Conservation (phyloP, 495 filamentous ascomycete species). For the Darksidea phi region DNA sequence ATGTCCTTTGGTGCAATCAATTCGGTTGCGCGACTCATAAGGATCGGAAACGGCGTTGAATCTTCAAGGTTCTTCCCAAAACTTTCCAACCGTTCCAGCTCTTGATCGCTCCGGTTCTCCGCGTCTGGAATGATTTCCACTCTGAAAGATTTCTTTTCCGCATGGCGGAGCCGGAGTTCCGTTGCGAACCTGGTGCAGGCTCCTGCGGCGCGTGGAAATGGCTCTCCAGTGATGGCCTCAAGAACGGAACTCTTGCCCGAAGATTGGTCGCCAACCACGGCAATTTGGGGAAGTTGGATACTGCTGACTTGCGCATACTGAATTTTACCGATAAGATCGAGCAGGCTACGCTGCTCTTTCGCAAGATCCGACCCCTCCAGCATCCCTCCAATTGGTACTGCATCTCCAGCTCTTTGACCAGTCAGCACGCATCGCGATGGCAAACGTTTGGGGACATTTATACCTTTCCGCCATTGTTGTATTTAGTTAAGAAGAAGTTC, state of each 20-base stretch:
- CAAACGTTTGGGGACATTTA: too few relatives aligned
- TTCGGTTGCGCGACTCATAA: background rate
- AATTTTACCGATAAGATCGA: background rate
- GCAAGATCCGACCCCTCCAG: too few relatives aligned
- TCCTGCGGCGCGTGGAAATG: conserved; percentile 47
- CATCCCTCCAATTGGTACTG: too few relatives aligned
- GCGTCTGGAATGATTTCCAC: conserved; percentile 10
- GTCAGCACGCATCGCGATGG: too few relatives aligned
- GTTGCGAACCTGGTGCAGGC: conserved; percentile 52
- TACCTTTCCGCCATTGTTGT: too few relatives aligned
- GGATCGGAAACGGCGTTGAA: background rate
- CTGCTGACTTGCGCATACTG: background rate
- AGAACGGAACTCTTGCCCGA: conserved; percentile 31
- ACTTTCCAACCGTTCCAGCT: background rate
- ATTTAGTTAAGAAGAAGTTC: too few relatives aligned
- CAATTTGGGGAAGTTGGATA: conserved; percentile 23
- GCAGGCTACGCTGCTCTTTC: background rate
- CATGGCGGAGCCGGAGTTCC: conserved; percentile 52
- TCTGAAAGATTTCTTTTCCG: conserved; percentile 16
- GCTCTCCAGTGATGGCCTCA: conserved; percentile 47
- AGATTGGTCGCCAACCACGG: conserved; percentile 25
- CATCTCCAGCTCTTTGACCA: too few relatives aligned
- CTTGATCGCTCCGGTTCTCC: background rate
- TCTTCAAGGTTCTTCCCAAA: background rate
- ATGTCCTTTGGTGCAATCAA: background rate